Percentiles rank a stretch among this genome's conserved stretches.
phyloP scores from a whole-genome alignment of 2,329 filamentous ascomycete genomes.

The Aspergillus fumigatiaffinis region DNA sequence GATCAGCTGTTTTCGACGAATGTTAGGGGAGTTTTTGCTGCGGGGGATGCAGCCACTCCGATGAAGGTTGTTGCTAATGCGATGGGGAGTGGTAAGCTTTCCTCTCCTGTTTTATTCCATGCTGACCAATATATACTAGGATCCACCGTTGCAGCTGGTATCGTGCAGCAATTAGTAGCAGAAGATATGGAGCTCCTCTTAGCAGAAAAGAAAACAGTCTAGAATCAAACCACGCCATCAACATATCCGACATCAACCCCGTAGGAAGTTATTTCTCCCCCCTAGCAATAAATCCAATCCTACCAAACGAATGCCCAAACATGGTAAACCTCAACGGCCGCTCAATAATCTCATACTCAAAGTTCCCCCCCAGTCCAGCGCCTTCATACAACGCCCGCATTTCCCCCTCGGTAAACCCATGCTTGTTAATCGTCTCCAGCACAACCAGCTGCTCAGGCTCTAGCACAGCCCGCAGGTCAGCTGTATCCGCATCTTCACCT shows the following conservation, averaged over 20 bases:
- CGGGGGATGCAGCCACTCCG: constrained; percentile 45
- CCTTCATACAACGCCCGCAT: too few relatives aligned
- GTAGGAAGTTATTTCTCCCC: not conserved
- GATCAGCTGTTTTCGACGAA: constrained; percentile 32
- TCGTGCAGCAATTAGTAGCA: not conserved
- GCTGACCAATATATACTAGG: too few relatives aligned
- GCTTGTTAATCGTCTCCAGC: too few relatives aligned
- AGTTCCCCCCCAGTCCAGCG: too few relatives aligned
- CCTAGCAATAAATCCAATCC: not conserved
- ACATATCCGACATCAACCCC: too few relatives aligned
- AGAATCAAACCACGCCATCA: too few relatives aligned
- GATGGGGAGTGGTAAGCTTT: constrained; percentile 4
- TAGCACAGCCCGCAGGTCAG: too few relatives aligned
- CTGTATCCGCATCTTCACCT: too few relatives aligned
- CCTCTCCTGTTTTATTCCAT: not conserved
- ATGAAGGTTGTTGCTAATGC: constrained; percentile 10
- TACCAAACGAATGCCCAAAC: not conserved
- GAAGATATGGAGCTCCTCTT: not conserved
- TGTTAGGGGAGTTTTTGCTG: constrained; percentile 52
- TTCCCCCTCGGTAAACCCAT: too few relatives aligned
- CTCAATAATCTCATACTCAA: not conserved
- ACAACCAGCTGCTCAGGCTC: too few relatives aligned
- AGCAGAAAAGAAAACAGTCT: too few relatives aligned
- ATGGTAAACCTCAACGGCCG: not conserved
- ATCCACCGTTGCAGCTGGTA: not conserved